Conservation (phyloP, 2,329 filamentous ascomycete species). For the Fusarium sp. region DNA sequence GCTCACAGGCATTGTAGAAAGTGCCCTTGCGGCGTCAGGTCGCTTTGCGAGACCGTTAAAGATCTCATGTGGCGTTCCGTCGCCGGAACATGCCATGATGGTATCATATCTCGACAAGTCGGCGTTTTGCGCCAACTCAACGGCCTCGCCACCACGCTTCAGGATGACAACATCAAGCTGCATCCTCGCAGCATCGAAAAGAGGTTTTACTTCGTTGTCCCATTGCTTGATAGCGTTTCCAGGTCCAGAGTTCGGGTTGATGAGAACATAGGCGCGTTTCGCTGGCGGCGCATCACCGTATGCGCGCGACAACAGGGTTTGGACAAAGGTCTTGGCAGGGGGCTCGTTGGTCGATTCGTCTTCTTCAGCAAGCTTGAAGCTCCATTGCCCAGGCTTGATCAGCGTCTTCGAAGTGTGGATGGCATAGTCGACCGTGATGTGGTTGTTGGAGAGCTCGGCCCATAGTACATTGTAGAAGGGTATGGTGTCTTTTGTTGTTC, state of each 20-base stretch:
- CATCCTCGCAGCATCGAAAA: slow-evolving; percentile 86
- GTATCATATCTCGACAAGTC: slow-evolving; percentile 87
- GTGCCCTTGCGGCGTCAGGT: slow-evolving; percentile 77
- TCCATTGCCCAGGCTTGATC: slow-evolving; percentile 71
- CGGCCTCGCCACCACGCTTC: slow-evolving; percentile 78
- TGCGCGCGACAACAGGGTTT: slow-evolving; percentile 73
- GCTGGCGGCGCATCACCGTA: slow-evolving; percentile 76
- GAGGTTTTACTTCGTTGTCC: slow-evolving; percentile 79
- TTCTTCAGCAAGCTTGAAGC: slow-evolving; percentile 58
- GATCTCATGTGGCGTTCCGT: slow-evolving; percentile 91
- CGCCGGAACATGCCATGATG: slow-evolving; percentile 89
- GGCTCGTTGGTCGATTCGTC: slow-evolving; percentile 47
- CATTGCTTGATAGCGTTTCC: slow-evolving; percentile 81
- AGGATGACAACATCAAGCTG: slow-evolving; percentile 80
- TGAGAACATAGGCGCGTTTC: slow-evolving; percentile 86
- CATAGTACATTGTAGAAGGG: slow-evolving; percentile 88
- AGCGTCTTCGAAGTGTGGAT: slow-evolving; percentile 68
- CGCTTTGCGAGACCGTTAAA: slow-evolving; percentile 91
- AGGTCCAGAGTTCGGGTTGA: slow-evolving; percentile 92
- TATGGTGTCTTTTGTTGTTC: slow-evolving; percentile 59
- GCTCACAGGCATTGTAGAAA: slow-evolving; percentile 82
- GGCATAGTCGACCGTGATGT: slow-evolving; percentile 80
- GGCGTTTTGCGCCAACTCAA: slow-evolving; percentile 79
- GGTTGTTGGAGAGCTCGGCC: slow-evolving; percentile 73
- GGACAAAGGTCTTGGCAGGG: slow-evolving; percentile 71